Percentiles rank a stretch among this genome's conserved stretches.
These are phyloP conservation scores for Podaxis carcinomalis DNA, from an alignment of 768 basidiomycete genomes.

Conservation along the genomic window DNA sequence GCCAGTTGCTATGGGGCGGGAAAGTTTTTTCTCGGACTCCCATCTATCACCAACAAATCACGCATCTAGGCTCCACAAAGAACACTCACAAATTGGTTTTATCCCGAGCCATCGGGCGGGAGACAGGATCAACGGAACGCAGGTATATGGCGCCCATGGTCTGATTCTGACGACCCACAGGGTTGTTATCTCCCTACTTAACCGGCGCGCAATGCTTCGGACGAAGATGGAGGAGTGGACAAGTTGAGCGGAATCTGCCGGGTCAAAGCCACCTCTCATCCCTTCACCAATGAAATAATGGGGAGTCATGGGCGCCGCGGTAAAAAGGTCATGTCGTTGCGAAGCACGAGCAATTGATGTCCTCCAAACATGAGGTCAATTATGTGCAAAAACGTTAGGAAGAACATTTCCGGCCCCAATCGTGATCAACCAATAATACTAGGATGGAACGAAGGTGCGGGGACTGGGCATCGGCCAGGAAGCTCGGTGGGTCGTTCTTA, in stretches of 20 bases:
- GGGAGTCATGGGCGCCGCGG: slow-evolving; percentile 6
- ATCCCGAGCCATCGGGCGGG: not conserved
- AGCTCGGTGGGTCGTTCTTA: not conserved
- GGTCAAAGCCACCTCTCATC: not conserved
- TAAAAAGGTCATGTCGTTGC: not conserved
- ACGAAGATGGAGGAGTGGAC: not conserved
- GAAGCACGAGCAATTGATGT: not conserved
- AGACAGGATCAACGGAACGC: slow-evolving; percentile 9
- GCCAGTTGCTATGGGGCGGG: slow-evolving; percentile 11
- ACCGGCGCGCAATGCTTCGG: not conserved
- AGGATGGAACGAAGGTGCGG: not conserved
- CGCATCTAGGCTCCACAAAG: not conserved
- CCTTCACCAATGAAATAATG: slow-evolving; percentile 4
- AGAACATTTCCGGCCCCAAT: not conserved
- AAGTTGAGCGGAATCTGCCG: not conserved
- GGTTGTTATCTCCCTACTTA: slow-evolving; percentile 6
- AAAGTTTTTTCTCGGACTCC: slow-evolving; percentile 5
- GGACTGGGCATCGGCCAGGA: not conserved
- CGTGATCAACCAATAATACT: slow-evolving; percentile 1
- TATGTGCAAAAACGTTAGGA: not conserved
- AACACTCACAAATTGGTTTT: not conserved
- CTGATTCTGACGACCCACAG: slow-evolving; percentile 1
- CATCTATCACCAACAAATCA: slow-evolving; percentile 2
- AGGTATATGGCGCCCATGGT: not conserved
- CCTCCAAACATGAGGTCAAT: not conserved